Percentiles rank a stretch among this genome's conserved stretches.
Evolutionary conservation across 768 basidiomycete species (phyloP).

Genomic region (Xerocomellus dryophilus): DNA sequence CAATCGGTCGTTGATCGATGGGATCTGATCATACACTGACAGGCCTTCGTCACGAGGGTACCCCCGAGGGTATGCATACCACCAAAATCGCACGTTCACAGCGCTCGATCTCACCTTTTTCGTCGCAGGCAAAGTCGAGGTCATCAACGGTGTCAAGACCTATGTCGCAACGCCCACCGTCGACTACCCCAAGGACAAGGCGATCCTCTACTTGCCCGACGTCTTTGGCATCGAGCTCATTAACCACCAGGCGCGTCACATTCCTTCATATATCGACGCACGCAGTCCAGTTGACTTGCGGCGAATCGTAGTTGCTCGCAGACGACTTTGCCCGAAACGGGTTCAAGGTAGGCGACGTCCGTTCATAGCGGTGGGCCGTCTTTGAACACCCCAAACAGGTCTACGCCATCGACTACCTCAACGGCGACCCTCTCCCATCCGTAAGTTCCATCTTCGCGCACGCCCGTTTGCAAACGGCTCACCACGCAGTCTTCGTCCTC

Average conservation of each 20-base stretch:
- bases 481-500: not conserved
- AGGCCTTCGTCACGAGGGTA: constrained; percentile 53
- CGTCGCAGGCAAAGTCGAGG: constrained; percentile 40
- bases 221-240: constrained; percentile 47
- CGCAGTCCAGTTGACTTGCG: not conserved
- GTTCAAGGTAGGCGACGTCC: constrained; percentile 27
- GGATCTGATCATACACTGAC: not conserved
- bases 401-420: constrained; percentile 27
- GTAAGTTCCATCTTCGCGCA: not conserved
- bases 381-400: constrained; percentile 5
- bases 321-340: constrained; percentile 45
- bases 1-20: not conserved
- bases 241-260: constrained; percentile 41
- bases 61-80: constrained; percentile 37
- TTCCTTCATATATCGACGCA: not conserved
- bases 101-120: not conserved
- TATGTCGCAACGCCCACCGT: constrained; percentile 54
- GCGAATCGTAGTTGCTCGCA: constrained; percentile 35
- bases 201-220: constrained; percentile 52
- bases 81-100: not conserved
- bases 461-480: not conserved
- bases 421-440: constrained; percentile 26
- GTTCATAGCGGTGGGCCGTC: not conserved
- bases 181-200: constrained; percentile 54
- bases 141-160: constrained; percentile 44